Base-by-base conservation (phyloP, 176 grass and related monocot genomes). In the Triticum urartu region DNA sequence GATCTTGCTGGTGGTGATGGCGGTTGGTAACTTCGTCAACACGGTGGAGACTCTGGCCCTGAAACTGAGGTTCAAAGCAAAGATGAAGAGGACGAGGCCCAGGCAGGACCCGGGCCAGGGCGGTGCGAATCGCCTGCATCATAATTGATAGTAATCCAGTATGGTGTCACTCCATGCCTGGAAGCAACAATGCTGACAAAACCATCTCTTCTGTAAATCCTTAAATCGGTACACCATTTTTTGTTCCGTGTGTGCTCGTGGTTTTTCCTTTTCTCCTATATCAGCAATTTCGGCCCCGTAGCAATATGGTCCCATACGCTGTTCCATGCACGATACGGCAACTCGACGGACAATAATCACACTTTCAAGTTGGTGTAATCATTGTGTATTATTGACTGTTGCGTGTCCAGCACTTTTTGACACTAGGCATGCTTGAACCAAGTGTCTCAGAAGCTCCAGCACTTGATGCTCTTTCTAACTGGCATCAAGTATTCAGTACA, bases 1-100 rank as follows among this genome's bases (percentile, higher is more conserved):
- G 63, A 81, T 97, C 75, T 86, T 97, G 86, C 87, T 97, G 32
- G 87, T 97, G 78, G 95, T 97, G 67, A 94, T 97, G 95, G 95
- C 95, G 75, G 95, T 93, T 1, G 95, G 92, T 40, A 97, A 97
- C 81, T 97, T 97, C 59, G 60, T 86, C 56, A 97, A 97, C 80
- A 97, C 95, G 33, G 77, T 97, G 48, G 86, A 97, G 84, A 97
- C 95, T 40, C 60, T 97, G 78, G 61, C 89, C 75, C 17, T 90
- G 22, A 97, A 97, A 59, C 90, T 91, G 73, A 92, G 90, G 75
- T 88, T 97, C 68, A 97, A 97, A 85, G 89, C 90, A 86, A 97
- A 94, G 89, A 97, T 97, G 86, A 97, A 97, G 85, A 94, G 56
- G 61, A 84, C 86, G 17, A 94, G 78, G 92, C 58, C 13, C 80